phyloP scores from a whole-genome alignment of 2,329 filamentous ascomycete genomes.

The Cladosporium austrohemisphaericum region DNA sequence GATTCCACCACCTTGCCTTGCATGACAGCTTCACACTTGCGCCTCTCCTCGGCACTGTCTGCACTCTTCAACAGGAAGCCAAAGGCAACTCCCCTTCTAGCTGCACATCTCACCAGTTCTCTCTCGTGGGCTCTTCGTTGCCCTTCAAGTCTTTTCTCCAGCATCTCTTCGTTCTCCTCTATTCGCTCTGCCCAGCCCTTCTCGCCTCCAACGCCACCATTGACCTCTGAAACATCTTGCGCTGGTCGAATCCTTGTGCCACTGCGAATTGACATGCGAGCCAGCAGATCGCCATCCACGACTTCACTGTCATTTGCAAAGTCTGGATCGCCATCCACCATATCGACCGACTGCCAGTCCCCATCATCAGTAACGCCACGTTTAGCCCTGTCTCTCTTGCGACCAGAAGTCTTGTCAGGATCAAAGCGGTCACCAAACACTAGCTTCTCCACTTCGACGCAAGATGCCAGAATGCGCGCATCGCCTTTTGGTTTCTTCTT shows the following conservation, averaged over 20 bases:
- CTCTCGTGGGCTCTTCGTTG: conserved; percentile 47
- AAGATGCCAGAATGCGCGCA: conserved; percentile 47
- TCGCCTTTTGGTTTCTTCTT: conserved; percentile 45
- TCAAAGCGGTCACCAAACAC: conserved; percentile 49
- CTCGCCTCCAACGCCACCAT: conserved; percentile 54
- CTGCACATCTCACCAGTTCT: conserved; percentile 60
- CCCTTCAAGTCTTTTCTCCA: conserved; percentile 48
- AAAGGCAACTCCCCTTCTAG: conserved; percentile 57
- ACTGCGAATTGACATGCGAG: conserved; percentile 8
- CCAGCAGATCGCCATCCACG: conserved; percentile 1
- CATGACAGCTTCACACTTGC: conserved; percentile 56
- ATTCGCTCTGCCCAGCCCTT: conserved; percentile 53
- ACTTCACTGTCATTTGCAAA: conserved; percentile 9
- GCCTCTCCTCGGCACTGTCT: conserved; percentile 18
- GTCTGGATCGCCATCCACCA: conserved; percentile 22
- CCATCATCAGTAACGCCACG: conserved; percentile 39
- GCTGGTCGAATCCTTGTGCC: conserved; percentile 33
- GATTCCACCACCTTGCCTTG: conserved; percentile 56
- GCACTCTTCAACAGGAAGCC: conserved; percentile 39
- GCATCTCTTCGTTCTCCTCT: conserved; percentile 51
- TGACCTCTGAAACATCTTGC: conserved; percentile 49
- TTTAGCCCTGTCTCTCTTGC: conserved; percentile 39
- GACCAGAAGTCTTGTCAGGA: conserved; percentile 44
- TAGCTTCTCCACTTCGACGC: conserved; percentile 47
- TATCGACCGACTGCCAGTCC: conserved; percentile 45